Conservation (phyloP, 1,284 basidiomycete genomes). For the Hemileia vastatrix region DNA sequence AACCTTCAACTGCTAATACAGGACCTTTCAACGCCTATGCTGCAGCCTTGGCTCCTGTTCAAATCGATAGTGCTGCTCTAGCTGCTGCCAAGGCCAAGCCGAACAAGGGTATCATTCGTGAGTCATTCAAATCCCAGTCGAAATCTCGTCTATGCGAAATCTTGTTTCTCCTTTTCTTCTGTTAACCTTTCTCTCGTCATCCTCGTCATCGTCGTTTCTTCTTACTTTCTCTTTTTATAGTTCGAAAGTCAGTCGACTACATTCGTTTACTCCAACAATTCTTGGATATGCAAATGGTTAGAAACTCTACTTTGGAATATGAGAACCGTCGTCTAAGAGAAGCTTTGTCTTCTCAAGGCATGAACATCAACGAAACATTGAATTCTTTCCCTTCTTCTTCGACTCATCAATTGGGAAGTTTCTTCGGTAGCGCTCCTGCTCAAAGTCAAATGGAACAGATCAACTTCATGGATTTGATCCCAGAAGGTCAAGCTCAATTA, state of each 20-base stretch:
- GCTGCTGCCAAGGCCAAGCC: constrained; percentile 55
- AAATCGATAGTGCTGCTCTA: constrained; percentile 37
- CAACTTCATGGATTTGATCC: not conserved
- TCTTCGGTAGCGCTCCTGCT: not conserved
- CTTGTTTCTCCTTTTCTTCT: not conserved
- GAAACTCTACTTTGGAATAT: constrained; percentile 31
- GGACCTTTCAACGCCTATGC: constrained; percentile 20
- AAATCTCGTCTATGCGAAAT: not conserved
- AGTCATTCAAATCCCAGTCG: not conserved
- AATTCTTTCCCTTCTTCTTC: not conserved
- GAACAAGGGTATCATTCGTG: constrained; percentile 81
- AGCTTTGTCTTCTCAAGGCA: not conserved
- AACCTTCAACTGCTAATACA: constrained; percentile 1
- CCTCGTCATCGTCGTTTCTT: not conserved
- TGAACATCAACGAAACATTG: not conserved
- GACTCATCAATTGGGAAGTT: not conserved
- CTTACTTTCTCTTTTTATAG: too few species aligned
- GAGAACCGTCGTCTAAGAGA: constrained; percentile 15
- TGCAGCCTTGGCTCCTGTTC: constrained; percentile 34
- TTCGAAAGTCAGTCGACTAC: constrained; percentile 42
- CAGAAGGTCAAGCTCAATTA: not conserved
- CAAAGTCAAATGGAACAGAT: not conserved
- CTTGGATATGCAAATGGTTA: constrained; percentile 37
- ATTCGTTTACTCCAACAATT: constrained; percentile 39
- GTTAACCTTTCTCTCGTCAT: not conserved